phyloP scores from a whole-genome alignment of 495 filamentous ascomycete genomes.

The Tuber calosporum region DNA sequence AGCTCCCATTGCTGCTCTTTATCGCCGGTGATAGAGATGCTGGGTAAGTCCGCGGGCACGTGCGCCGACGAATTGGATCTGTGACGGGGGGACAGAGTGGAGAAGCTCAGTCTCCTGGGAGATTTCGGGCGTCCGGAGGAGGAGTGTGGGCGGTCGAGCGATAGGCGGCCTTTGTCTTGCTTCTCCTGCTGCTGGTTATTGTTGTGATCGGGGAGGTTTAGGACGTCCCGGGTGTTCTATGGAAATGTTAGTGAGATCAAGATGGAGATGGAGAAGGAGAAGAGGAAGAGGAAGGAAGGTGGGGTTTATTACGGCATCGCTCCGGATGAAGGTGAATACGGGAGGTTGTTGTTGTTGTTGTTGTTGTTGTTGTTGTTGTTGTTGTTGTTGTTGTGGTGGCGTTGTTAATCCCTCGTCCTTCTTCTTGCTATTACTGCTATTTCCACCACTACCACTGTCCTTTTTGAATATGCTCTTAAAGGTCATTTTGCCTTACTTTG shows the following conservation, averaged over 20 bases:
- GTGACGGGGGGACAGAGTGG: slow-evolving; percentile 44
- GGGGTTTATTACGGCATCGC: slow-evolving; percentile 54
- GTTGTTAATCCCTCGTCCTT: not conserved
- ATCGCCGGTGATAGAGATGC: slow-evolving; percentile 51
- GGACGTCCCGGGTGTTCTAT: slow-evolving; percentile 46
- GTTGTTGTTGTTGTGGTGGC: not conserved
- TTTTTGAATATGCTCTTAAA: not conserved
- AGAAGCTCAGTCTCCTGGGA: slow-evolving; percentile 41
- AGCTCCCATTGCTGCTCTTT: slow-evolving; percentile 45
- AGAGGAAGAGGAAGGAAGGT: not conserved
- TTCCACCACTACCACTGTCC: not conserved
- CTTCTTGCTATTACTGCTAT: not conserved
- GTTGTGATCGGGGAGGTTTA: slow-evolving; percentile 44
- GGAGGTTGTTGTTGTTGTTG: slow-evolving; percentile 43
- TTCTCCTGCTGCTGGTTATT: slow-evolving; percentile 35
- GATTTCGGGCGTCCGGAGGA: slow-evolving; percentile 32
- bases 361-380: not conserved
- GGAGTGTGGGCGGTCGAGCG: slow-evolving; percentile 19
- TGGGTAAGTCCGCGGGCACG: slow-evolving; percentile 72
- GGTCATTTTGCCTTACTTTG: not conserved
- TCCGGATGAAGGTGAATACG: slow-evolving; percentile 75
- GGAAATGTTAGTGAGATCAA: slow-evolving; percentile 11
- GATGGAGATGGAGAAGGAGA: slow-evolving; percentile 42
- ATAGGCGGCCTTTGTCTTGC: slow-evolving; percentile 40
- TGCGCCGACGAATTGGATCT: slow-evolving; percentile 59